phyloP scores from a whole-genome alignment of 208 protist species.

The Leishmania tarentolae region DNA sequence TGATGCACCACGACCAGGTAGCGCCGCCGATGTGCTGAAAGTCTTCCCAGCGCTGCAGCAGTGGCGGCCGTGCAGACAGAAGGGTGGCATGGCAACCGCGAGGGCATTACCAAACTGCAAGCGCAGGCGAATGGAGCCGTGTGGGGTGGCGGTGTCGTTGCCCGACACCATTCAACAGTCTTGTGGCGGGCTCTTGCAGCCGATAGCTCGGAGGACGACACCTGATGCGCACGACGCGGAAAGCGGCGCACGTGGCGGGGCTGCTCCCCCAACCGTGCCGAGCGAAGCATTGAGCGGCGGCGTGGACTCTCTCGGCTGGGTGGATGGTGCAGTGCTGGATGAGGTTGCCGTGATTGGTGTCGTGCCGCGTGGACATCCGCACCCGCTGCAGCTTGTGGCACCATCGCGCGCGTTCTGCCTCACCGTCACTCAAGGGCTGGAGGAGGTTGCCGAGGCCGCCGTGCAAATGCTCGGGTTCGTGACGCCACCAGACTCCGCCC shows the following conservation, averaged over 20 bases:
- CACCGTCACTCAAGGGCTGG: slow-evolving; percentile 26
- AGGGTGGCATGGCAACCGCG: not conserved
- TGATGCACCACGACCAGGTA: not conserved
- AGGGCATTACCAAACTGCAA: not conserved
- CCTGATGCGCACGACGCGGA: not conserved
- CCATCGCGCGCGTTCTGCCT: slow-evolving; percentile 47
- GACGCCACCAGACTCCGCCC: not conserved
- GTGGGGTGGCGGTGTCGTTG: not conserved
- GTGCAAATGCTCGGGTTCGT: slow-evolving; percentile 15
- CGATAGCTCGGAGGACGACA: not conserved
- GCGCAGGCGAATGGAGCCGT: not conserved
- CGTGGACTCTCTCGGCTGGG: slow-evolving; percentile 6
- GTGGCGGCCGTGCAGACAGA: slow-evolving; percentile 3
- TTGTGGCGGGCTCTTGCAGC: not conserved
- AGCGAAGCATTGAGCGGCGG: not conserved
- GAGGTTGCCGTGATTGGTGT: slow-evolving; percentile 60
- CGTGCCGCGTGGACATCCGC: slow-evolving; percentile 48
- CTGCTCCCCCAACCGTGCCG: not conserved
- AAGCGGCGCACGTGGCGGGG: not conserved
- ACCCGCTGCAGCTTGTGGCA: slow-evolving; percentile 50
- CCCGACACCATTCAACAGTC: not conserved
- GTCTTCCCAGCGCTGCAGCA: slow-evolving; percentile 28
- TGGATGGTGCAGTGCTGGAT: slow-evolving; percentile 61
- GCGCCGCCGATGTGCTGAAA: slow-evolving; percentile 4
- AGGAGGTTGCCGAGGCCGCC: slow-evolving; percentile 26